phyloP scores from a whole-genome alignment of 2,329 filamentous ascomycete species.

The Ophiostoma sp. region DNA sequence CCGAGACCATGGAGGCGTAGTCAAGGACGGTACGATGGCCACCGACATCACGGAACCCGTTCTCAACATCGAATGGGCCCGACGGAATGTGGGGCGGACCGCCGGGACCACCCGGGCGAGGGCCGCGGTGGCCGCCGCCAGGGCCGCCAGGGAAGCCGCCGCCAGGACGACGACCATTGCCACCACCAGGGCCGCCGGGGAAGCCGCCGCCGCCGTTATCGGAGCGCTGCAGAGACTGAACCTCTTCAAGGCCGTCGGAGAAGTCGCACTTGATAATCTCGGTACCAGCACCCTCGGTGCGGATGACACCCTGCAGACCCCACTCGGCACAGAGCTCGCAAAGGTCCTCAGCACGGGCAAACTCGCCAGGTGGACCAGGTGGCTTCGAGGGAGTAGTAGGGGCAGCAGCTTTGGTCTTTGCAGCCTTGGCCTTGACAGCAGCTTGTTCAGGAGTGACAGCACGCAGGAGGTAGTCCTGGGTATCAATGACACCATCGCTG shows the following conservation, averaged over 20 bases:
- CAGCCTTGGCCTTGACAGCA: conserved; percentile 7
- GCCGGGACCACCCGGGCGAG: conserved; percentile 12
- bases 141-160: conserved; percentile 2
- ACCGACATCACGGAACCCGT: conserved; percentile 21
- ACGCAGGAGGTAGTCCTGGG: conserved; percentile 55
- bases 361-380: conserved; percentile 21
- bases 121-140: background rate
- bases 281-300: conserved; percentile 19
- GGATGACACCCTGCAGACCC: conserved; percentile 22
- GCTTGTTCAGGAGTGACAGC: conserved; percentile 5
- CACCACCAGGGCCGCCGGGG: background rate
- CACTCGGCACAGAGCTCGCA: conserved; percentile 22
- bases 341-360: conserved; percentile 16
- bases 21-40: conserved; percentile 19
- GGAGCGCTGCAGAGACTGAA: conserved; percentile 21
- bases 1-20: conserved; percentile 23
- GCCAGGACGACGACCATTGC: background rate
- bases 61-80: conserved; percentile 17
- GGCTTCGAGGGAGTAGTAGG: background rate
- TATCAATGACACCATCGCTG: conserved; percentile 59
- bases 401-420: background rate
- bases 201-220: background rate
- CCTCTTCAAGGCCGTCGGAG: conserved; percentile 20
- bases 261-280: conserved; percentile 23
- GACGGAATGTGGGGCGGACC: background rate